These are phyloP conservation scores for Chamaecrista fasciculata DNA, from an alignment of 306 rosid genomes.

Conservation along the genomic window DNA sequence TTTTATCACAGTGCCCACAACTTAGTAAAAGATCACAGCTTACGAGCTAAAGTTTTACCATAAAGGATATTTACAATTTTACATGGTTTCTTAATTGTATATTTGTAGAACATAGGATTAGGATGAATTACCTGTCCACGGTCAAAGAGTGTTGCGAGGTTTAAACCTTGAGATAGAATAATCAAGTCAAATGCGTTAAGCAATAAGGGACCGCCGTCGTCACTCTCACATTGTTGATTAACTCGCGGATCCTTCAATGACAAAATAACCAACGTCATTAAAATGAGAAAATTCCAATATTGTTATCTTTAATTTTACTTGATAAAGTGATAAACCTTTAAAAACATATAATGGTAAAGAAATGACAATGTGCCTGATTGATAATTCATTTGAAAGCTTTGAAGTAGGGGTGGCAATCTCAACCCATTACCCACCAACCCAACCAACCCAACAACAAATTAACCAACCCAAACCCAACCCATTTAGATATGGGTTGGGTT, in stretches of 20 bases:
- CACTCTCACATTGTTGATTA: slow-evolving; percentile 47
- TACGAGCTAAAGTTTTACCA: background rate
- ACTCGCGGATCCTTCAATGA: slow-evolving; percentile 56
- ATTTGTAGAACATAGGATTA: background rate
- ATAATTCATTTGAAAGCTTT: too few relatives aligned
- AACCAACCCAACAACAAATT: too few relatives aligned
- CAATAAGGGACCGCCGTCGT: slow-evolving; percentile 62
- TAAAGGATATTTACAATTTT: background rate
- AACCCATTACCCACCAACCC: too few relatives aligned
- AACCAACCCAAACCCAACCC: too few relatives aligned
- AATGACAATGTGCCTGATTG: too few relatives aligned
- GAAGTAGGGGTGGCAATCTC: too few relatives aligned
- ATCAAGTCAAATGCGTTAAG: slow-evolving; percentile 88
- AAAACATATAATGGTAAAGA: too few relatives aligned
- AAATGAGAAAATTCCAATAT: slow-evolving; percentile 5
- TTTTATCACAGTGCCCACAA: background rate
- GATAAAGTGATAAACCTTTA: too few relatives aligned
- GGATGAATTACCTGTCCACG: slow-evolving; percentile 62
- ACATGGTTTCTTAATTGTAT: background rate
- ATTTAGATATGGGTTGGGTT: too few relatives aligned
- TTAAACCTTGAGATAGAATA: slow-evolving; percentile 84
- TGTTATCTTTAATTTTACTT: slow-evolving; percentile 9
- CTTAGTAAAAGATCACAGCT: background rate
- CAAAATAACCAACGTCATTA: slow-evolving; percentile 27
- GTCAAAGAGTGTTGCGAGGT: slow-evolving; percentile 76